These are phyloP conservation scores for Quercus mongolica DNA, from an alignment of 306 rosid species.

Conservation along the genomic window DNA sequence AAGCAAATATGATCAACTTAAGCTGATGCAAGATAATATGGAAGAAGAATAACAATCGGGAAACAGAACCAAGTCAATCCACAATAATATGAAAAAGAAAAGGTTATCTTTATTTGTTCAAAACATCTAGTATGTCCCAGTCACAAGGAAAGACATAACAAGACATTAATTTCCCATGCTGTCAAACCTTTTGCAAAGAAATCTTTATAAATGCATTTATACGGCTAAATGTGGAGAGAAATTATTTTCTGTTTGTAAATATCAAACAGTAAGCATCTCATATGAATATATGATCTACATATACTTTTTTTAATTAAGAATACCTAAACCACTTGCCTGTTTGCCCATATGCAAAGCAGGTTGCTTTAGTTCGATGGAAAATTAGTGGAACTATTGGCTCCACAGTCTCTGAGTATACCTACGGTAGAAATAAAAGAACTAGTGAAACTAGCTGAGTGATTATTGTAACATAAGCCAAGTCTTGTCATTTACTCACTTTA, in stretches of 20 bases:
- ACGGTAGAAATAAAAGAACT: conserved; percentile 4
- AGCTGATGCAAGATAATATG: neutral
- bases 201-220: neutral
- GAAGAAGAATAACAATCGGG: neutral
- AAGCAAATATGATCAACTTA: conserved; percentile 11
- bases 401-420: conserved; percentile 78
- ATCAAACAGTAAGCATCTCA: neutral
- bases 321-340: conserved; percentile 53
- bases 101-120: neutral
- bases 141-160: neutral
- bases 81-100: neutral
- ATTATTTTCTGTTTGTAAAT: neutral
- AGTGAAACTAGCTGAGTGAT: conserved; percentile 18
- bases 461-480: conserved; percentile 11
- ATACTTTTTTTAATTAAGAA: conserved; percentile 9
- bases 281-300: neutral
- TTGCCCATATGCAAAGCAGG: conserved; percentile 94
- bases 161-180: neutral
- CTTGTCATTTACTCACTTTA: conserved; percentile 43
- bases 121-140: neutral
- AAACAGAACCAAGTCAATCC: conserved; percentile 4
- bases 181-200: neutral
- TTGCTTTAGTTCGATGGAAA: conserved; percentile 75
- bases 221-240: neutral
- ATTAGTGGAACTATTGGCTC: conserved; percentile 79